Base-by-base conservation (phyloP, 1,284 basidiomycete species). In the Ceratobasidium sp. region DNA sequence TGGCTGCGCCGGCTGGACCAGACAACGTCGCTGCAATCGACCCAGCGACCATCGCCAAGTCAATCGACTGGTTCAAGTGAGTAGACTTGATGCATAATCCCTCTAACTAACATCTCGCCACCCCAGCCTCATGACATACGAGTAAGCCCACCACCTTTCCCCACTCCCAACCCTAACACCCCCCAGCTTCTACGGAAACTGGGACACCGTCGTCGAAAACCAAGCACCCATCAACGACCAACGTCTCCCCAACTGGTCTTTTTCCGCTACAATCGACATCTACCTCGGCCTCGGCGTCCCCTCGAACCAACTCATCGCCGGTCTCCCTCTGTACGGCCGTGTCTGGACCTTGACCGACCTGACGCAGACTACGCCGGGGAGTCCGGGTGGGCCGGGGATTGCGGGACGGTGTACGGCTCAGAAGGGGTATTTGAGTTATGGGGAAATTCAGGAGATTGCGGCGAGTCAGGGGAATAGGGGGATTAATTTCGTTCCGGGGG, bases 101-200 rank as follows among this genome's bases (percentile, higher is more conserved):
- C 13, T 37, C 56, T 3, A 2, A 34, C 29, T 13, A 51, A 19
- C 8, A 22, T 58, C 34, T 9, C n/a, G 1, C 19, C 27, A 2
- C 14, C 27, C 3, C 29, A 58, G 56, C 37, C 19, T 61, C 1
- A 61, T 61, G 58, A 43, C 58, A 4, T 61, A 61, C 58, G 58
- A 61, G 58, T 61, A 41, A 61, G 58, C 24, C 4, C 9, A n/a
- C 13, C 11, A 13, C n/a, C 24, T 39, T 22, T 1, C n/a, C 37
- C 6, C 9, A 24, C 24, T 41, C 5, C 14, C 27, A 14, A 29
- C 29, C 3, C 34, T 61, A 39, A 39, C n/a, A 22, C 34, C 7
- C 1, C 29, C 19, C 19, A 61, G 58, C 48, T 68, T 68, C 13
- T 68, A 68, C 65, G 65, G 65, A 8, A 68, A 68, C 65, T 68